phyloP scores from a whole-genome alignment of 164 flowering plant species.

The Protea cynaroides region DNA sequence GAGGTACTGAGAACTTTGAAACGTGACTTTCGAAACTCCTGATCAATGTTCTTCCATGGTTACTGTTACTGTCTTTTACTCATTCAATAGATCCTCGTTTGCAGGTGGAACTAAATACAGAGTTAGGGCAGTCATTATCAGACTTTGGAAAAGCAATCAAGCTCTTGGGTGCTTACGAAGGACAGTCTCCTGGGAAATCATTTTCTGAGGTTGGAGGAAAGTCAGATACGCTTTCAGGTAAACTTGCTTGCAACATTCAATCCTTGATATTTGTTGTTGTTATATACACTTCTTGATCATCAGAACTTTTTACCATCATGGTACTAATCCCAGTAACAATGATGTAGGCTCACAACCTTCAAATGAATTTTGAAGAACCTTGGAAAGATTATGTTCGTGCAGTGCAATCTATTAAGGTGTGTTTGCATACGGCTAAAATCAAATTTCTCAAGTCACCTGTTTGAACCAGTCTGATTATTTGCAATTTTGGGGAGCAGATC shows the following conservation, averaged over 20 bases:
- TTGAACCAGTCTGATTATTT: not conserved
- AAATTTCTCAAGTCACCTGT: conserved; percentile 2
- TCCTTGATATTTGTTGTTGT: not conserved
- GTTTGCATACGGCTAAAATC: not conserved
- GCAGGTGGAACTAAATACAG: conserved; percentile 26
- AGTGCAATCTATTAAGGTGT: conserved; percentile 93
- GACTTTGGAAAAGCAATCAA: conserved; percentile 95
- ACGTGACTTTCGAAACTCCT: not conserved
- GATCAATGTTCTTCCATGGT: not conserved
- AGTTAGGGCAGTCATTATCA: conserved; percentile 77
- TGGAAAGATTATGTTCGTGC: conserved; percentile 96
- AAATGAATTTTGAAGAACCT: conserved; percentile 97
- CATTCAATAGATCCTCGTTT: not conserved
- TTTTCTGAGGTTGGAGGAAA: conserved; percentile 86
- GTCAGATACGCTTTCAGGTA: conserved; percentile 69
- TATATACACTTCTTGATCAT: not conserved
- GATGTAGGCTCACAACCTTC: conserved; percentile 70
- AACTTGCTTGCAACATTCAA: not conserved
- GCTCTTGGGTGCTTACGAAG: conserved; percentile 84
- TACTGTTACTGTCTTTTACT: not conserved
- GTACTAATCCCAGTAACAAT: conserved; percentile 2
- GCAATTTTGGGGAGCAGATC: too few relatives aligned
- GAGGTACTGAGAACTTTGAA: conserved; percentile 55
- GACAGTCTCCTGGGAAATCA: conserved; percentile 76
- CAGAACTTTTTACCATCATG: not conserved